phyloP scores from a whole-genome alignment of 2,329 filamentous ascomycete species.

The Trichoderma gracile region DNA sequence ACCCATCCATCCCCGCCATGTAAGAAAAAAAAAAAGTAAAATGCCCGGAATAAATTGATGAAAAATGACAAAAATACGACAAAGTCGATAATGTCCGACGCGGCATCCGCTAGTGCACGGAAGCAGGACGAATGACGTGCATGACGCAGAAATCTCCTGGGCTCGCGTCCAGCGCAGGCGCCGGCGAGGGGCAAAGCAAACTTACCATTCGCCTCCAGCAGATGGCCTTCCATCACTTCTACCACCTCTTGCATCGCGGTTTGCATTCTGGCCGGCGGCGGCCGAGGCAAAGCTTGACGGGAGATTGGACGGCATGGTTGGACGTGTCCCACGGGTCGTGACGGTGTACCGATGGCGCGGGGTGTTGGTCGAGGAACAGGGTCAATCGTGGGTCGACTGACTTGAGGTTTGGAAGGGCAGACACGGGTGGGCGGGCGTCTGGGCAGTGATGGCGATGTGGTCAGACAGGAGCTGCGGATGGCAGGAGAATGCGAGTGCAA shows the following conservation, averaged over 20 bases:
- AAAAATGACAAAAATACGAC: background rate
- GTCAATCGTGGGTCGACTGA: conserved; percentile 19
- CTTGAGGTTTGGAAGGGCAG: conserved; percentile 16
- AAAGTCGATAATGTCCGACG: background rate
- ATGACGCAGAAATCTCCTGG: conserved; percentile 30
- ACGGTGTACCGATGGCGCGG: conserved; percentile 20
- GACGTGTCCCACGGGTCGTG: conserved; percentile 27
- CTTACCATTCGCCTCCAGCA: conserved; percentile 72
- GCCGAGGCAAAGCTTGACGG: conserved; percentile 83
- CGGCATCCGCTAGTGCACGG: conserved; percentile 6
- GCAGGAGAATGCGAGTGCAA: conserved; percentile 7
- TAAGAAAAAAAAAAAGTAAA: background rate
- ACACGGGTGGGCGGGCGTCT: conserved; percentile 23
- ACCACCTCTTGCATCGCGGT: conserved; percentile 59
- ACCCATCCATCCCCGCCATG: conserved; percentile 14
- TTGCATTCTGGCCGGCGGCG: conserved; percentile 71
- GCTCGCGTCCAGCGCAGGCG: conserved; percentile 3
- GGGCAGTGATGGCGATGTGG: background rate
- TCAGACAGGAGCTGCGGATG: conserved; percentile 13
- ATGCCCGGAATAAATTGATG: background rate
- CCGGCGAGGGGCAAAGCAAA: conserved; percentile 36
- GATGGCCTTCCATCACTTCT: conserved; percentile 58
- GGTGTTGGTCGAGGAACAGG: conserved; percentile 20
- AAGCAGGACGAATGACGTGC: conserved; percentile 24
- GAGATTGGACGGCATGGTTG: conserved; percentile 69